Evolutionary conservation across 2,329 filamentous ascomycete species (phyloP), one percentile per base, ranked within the genome.

Genomic region (Shiraia sp.): DNA sequence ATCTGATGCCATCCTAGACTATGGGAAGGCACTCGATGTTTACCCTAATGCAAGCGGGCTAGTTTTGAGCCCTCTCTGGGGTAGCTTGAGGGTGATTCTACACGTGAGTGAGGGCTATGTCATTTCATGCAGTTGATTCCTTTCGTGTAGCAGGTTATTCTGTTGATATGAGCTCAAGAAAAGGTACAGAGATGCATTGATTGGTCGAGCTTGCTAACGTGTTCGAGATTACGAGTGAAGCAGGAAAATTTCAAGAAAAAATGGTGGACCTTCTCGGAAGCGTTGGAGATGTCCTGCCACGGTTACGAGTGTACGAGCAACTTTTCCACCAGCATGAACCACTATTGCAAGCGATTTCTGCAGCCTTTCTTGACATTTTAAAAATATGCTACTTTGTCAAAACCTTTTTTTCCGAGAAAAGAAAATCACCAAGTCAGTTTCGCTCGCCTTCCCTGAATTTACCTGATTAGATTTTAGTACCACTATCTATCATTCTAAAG

Each of bases 201-300:
- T n/a, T n/a, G n/a, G n/a, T n/a, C n/a, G n/a, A n/a, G n/a, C n/a
- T n/a, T n/a, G n/a, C n/a, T n/a, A n/a, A n/a, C 27, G n/a, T 10
- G 6, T 34, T 2, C 19, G 3, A 59, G 56, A 51, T 58, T 10
- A 51, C 46, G 3, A 23, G 32, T 2, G 46, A 57, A 27, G 42
- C 47, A 23, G 45, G 47, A 1, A 53, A 53, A 26, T 57, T 53
- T 29, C 49, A 51, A 25, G 52, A 58, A 13, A 53, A 42, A 3
- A 10, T 62, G 2, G 42, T 55, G 2, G 53, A 56, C 16, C 60
- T 60, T 51, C 30, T 60, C 10, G 50, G 44, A 16, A 45, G 49
- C 7, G 54, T 59, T n/a, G 56, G 55, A 3, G 40, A 57, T 31
- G 40, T 47, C 0, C 32, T 59, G 2, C 53, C 57, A 2, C 49